Evolutionary conservation across 192 early-diverging fungal genomes (phyloP).

Genomic region (Gamsiella multidivaricata): DNA sequence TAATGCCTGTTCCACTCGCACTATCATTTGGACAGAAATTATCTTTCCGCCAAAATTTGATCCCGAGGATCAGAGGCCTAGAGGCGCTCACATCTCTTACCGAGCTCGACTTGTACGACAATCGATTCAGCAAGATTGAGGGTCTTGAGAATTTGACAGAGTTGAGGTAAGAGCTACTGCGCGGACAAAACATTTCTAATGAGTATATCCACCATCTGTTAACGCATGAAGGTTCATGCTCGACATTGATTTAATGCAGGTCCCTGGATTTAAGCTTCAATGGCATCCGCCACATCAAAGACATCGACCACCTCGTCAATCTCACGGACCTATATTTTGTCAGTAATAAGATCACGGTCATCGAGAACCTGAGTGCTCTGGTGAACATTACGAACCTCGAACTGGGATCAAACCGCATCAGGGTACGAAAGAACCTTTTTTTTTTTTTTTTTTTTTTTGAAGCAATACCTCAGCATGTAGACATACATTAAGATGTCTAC

Average conservation of each 20-base stretch:
- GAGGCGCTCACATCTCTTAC: slow-evolving; percentile 63
- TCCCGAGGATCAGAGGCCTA: slow-evolving; percentile 75
- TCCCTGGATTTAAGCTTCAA: slow-evolving; percentile 95
- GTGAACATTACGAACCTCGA: slow-evolving; percentile 85
- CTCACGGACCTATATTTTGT: slow-evolving; percentile 90
- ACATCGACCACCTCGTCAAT: slow-evolving; percentile 67
- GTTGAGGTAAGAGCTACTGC: slow-evolving; percentile 64
- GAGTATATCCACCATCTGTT: neutral
- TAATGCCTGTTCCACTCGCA: neutral
- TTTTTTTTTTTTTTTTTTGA: neutral
- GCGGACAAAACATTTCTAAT: too few relatives aligned
- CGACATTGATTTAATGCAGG: slow-evolving; percentile 10
- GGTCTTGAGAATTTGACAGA: slow-evolving; percentile 67
- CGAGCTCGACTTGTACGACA: slow-evolving; percentile 97
- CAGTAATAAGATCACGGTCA: slow-evolving; percentile 89
- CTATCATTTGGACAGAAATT: slow-evolving; percentile 64
- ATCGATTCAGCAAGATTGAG: slow-evolving; percentile 83
- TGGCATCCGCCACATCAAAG: slow-evolving; percentile 86
- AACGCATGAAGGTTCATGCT: slow-evolving; percentile 1
- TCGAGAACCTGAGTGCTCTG: slow-evolving; percentile 78
- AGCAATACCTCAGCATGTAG: too few relatives aligned
- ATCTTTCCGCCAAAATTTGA: slow-evolving; percentile 86
- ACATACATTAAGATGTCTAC: neutral
- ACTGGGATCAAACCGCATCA: slow-evolving; percentile 94
- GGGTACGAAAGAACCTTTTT: slow-evolving; percentile 56